phyloP scores from a whole-genome alignment of 139 green algal species.

The Pseudopediastrum boryanum region DNA sequence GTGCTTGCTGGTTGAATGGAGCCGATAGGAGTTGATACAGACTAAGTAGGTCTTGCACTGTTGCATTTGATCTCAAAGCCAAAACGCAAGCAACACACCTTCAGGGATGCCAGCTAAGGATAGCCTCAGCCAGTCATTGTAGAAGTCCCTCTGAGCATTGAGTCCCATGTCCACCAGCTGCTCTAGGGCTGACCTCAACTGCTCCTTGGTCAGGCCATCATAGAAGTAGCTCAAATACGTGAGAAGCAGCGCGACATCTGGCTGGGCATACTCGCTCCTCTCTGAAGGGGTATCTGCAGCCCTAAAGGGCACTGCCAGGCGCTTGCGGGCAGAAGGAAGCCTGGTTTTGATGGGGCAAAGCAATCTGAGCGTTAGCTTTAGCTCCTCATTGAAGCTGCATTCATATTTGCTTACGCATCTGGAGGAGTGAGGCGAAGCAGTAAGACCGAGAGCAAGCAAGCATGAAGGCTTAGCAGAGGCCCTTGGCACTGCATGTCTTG shows the following conservation, averaged over 20 bases:
- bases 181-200: constrained; percentile 17
- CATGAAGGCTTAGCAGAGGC: no score
- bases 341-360: constrained; percentile 17
- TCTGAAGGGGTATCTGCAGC: constrained; percentile 47
- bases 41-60: no score
- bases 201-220: constrained; percentile 44
- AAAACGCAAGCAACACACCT: no score
- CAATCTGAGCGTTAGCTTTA: no score
- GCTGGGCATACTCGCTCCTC: constrained; percentile 58
- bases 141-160: constrained; percentile 1
- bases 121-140: not conserved
- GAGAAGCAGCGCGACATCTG: constrained; percentile 55
- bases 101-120: not conserved
- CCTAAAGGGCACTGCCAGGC: constrained; percentile 57
- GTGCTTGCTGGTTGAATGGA: no score
- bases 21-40: no score
- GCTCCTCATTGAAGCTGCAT: no score
- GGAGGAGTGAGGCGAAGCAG: no score
- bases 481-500: not conserved
- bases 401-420: no score
- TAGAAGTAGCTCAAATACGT: constrained; percentile 57
- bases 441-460: no score
- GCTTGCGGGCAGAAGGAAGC: constrained; percentile 36
- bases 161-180: not conserved
- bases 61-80: no score